A percentile compares a stretch with the other conserved stretches of the same genome.
Evolutionary conservation across 768 basidiomycete species (phyloP).

Genomic region (Mycena vulgaris): DNA sequence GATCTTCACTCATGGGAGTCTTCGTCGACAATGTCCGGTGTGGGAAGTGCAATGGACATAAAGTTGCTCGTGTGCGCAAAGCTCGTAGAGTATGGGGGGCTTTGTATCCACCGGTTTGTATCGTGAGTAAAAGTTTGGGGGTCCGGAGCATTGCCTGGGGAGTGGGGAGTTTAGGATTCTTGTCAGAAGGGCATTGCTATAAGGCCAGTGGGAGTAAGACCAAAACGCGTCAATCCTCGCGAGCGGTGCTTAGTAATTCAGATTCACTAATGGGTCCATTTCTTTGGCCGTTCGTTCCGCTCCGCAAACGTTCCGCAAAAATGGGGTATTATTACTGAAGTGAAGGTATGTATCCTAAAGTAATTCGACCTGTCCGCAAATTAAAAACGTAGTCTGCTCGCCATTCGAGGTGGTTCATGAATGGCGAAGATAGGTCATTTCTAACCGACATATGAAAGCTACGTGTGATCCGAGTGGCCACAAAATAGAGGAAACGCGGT

Average conservation of each 20-base stretch:
- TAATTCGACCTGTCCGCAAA: background rate
- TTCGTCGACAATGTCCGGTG: constrained; percentile 25
- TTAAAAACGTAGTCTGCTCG: background rate
- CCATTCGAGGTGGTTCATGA: constrained; percentile 2
- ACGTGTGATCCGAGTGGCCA: background rate
- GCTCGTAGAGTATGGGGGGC: background rate
- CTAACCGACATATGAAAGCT: background rate
- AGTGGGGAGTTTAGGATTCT: background rate
- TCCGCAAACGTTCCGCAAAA: background rate
- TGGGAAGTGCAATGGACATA: constrained; percentile 2
- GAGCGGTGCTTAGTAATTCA: too few species aligned
- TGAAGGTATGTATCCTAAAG: background rate
- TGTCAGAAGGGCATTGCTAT: constrained; percentile 29
- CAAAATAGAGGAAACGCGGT: background rate
- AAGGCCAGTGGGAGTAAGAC: constrained; percentile 9
- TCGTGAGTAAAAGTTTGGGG: constrained; percentile 3
- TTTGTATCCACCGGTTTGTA: constrained; percentile 12
- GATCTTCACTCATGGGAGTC: constrained; percentile 8
- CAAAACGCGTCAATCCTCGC: constrained; percentile 14
- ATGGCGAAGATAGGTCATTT: background rate
- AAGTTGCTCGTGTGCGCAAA: constrained; percentile 31
- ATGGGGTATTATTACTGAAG: background rate
- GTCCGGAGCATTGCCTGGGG: constrained; percentile 15
- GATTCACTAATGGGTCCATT: background rate
- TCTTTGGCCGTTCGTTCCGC: too few species aligned